Evolutionary conservation across 1,139 yeast genomes (phyloP).

Genomic region (Spathaspora sp.): DNA sequence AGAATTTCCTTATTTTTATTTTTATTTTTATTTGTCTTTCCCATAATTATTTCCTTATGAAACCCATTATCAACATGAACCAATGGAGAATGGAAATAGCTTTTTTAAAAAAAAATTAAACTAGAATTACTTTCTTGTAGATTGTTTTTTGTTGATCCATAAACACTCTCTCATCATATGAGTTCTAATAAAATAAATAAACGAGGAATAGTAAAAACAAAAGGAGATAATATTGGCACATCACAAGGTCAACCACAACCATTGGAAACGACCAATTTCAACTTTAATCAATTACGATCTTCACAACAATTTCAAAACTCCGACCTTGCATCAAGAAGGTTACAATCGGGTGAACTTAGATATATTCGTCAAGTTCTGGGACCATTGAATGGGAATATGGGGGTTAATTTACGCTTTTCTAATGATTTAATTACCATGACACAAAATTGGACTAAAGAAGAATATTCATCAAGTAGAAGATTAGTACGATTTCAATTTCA

Average conservation of each 20-base stretch:
- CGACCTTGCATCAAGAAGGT: neutral
- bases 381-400: neutral
- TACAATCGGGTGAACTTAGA: neutral
- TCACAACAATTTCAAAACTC: neutral
- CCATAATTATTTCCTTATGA: neutral
- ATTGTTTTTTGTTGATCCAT: neutral
- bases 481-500: conserved; percentile 35
- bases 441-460: conserved; percentile 34
- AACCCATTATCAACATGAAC: neutral
- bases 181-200: neutral
- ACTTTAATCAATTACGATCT: neutral
- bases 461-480: conserved; percentile 29
- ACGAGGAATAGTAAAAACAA: neutral
- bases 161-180: neutral
- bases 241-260: neutral
- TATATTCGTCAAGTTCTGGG: conserved; percentile 1
- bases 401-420: conserved; percentile 11
- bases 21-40: neutral
- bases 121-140: neutral
- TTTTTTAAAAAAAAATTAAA: neutral
- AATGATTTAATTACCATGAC: conserved; percentile 23
- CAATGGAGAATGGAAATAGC: neutral
- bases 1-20: neutral
- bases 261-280: too few species aligned
- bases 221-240: neutral